Conservation (phyloP, 2,329 filamentous ascomycete species). For the Metarhizium robertsii region DNA sequence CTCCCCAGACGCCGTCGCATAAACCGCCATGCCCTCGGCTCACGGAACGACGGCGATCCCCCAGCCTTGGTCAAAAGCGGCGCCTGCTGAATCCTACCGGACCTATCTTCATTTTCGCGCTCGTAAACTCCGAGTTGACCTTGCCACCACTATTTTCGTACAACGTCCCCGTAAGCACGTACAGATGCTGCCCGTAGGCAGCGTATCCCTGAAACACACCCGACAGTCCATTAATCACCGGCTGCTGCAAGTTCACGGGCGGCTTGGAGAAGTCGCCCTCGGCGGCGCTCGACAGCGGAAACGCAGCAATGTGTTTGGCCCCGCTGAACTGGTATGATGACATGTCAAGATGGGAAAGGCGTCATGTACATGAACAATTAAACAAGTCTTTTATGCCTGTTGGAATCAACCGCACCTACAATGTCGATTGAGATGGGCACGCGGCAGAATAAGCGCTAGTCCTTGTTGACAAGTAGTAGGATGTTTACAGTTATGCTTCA, state of each 20-base stretch:
- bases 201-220: conserved; percentile 5
- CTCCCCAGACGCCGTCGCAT: conserved; percentile 3
- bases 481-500: not conserved
- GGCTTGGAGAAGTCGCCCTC: not conserved
- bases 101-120: conserved; percentile 7
- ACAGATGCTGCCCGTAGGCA: conserved; percentile 5
- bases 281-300: not conserved
- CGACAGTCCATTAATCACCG: not conserved
- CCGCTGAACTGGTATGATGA: too few species aligned
- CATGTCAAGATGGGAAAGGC: too few species aligned
- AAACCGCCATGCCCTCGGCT: conserved; percentile 7
- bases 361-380: too few species aligned
- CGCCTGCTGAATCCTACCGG: conserved; percentile 2
- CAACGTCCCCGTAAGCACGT: conserved; percentile 5
- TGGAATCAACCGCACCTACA: not conserved
- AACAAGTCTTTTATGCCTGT: too few species aligned
- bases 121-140: conserved; percentile 4
- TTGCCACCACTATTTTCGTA: conserved; percentile 3
- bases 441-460: not conserved
- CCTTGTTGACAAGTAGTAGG: not conserved
- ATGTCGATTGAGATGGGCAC: not conserved
- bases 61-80: conserved; percentile 6
- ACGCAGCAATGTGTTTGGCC: too few species aligned
- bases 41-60: not conserved
- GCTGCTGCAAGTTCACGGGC: not conserved